A percentile compares a stretch with the other conserved stretches of the same genome.
phyloP scores from a whole-genome alignment of 768 basidiomycete species.

The Suillus clintonianus region DNA sequence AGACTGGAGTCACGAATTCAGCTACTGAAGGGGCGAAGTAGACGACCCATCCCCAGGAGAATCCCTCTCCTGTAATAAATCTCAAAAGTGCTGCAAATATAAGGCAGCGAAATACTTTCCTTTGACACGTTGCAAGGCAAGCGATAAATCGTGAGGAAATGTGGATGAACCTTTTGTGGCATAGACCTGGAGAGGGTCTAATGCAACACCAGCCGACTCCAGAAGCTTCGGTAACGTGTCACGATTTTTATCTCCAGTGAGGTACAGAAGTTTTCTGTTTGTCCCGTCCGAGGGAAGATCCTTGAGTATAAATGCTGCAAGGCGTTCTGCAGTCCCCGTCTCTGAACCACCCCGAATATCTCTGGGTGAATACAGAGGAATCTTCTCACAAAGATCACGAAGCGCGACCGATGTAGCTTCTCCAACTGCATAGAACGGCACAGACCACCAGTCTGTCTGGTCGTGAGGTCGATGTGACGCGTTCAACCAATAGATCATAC shows the following conservation, averaged over 20 bases:
- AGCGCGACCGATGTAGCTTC: slow-evolving; percentile 58
- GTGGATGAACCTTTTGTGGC: slow-evolving; percentile 58
- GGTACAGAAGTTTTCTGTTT: slow-evolving; percentile 53
- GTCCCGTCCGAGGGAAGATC: slow-evolving; percentile 25
- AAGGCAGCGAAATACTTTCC: slow-evolving; percentile 15
- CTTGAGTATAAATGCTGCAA: slow-evolving; percentile 62
- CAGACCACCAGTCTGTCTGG: slow-evolving; percentile 49
- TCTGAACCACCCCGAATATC: slow-evolving; percentile 46
- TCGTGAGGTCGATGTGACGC: slow-evolving; percentile 5
- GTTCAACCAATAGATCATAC: slow-evolving; percentile 8
- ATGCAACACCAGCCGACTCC: slow-evolving; percentile 39
- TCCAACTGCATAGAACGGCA: slow-evolving; percentile 83
- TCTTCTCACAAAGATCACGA: slow-evolving; percentile 30
- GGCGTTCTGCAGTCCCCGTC: slow-evolving; percentile 67
- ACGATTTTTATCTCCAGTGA: slow-evolving; percentile 87
- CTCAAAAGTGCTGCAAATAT: slow-evolving; percentile 6
- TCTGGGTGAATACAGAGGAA: slow-evolving; percentile 39
- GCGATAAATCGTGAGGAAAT: slow-evolving; percentile 48
- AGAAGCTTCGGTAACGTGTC: slow-evolving; percentile 64
- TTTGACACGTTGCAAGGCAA: slow-evolving; percentile 28
- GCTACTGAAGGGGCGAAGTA: slow-evolving; percentile 79
- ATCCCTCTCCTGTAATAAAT: neutral
- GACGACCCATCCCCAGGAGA: slow-evolving; percentile 62
- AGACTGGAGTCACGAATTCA: slow-evolving; percentile 51
- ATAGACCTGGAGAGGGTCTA: slow-evolving; percentile 67